Percentiles rank a stretch among this genome's conserved stretches.
Evolutionary conservation across 768 basidiomycete genomes (phyloP).

Genomic region (Amanita polypyramis): DNA sequence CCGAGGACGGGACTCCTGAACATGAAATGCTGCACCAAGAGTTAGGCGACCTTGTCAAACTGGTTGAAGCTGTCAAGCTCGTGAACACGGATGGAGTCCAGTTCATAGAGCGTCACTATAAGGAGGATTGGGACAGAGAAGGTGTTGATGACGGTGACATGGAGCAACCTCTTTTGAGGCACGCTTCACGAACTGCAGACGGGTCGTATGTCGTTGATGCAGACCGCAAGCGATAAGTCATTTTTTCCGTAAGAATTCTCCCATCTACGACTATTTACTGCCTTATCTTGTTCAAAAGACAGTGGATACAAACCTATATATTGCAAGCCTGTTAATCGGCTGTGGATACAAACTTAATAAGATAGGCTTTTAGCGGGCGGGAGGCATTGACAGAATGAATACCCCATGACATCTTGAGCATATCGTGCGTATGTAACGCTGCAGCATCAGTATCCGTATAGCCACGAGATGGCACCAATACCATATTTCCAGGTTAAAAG

Average conservation of each 20-base stretch:
- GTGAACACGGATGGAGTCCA: constrained; percentile 33
- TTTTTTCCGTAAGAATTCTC: not conserved
- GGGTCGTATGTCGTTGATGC: constrained; percentile 58
- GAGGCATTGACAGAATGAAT: too few species aligned
- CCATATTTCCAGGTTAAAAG: too few species aligned
- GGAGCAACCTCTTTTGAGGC: constrained; percentile 36
- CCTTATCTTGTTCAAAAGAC: not conserved
- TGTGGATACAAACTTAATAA: too few species aligned
- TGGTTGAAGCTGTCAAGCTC: constrained; percentile 76
- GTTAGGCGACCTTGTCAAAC: constrained; percentile 59
- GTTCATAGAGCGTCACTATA: constrained; percentile 22
- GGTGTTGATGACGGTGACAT: constrained; percentile 16
- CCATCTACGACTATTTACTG: too few species aligned
- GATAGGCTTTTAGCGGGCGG: too few species aligned
- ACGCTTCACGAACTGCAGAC: constrained; percentile 39
- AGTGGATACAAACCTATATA: too few species aligned
- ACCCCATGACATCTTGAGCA: too few species aligned
- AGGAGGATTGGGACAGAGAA: constrained; percentile 28
- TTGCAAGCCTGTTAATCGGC: too few species aligned
- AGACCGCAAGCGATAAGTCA: constrained; percentile 21
- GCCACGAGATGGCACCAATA: too few species aligned
- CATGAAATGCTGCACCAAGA: constrained; percentile 42
- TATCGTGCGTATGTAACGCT: too few species aligned
- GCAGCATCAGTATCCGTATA: too few species aligned
- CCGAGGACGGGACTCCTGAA: constrained; percentile 43